Percentiles rank a stretch among this genome's conserved stretches.
Conservation (phyloP, 1,284 basidiomycete species). For the Agroathelia rolfsii region DNA sequence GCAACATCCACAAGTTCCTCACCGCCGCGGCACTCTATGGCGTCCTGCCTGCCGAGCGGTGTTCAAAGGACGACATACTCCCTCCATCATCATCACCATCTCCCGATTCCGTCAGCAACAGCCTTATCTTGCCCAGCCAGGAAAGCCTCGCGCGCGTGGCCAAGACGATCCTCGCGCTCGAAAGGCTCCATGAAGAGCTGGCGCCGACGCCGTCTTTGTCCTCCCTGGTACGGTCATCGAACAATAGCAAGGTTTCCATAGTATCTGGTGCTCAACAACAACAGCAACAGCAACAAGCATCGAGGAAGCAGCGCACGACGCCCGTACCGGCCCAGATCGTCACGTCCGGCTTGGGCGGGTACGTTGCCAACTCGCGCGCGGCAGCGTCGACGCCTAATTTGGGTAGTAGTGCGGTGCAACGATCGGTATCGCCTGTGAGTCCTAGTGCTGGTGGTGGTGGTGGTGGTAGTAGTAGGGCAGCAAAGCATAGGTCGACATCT, state of each 20-base stretch:
- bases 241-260: no score
- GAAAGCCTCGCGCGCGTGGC: slow-evolving; percentile 61
- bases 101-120: no score
- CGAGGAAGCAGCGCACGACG: no score
- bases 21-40: slow-evolving; percentile 60
- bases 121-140: slow-evolving; percentile 46
- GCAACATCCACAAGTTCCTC: slow-evolving; percentile 67
- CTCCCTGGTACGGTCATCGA: slow-evolving; percentile 28
- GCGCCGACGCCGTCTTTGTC: slow-evolving; percentile 31
- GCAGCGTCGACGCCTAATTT: slow-evolving; percentile 60
- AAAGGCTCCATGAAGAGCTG: slow-evolving; percentile 49
- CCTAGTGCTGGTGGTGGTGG: slow-evolving; percentile 19
- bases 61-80: slow-evolving; percentile 61
- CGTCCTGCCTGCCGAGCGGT: slow-evolving; percentile 51
- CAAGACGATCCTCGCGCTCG: slow-evolving; percentile 53
- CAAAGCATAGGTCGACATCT: no score
- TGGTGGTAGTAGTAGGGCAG: no score
- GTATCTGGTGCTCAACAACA: no score
- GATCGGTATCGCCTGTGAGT: slow-evolving; percentile 20
- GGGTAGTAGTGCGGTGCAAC: slow-evolving; percentile 12
- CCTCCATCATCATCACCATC: no score
- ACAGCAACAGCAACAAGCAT: no score
- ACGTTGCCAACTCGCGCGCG: slow-evolving; percentile 24
- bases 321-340: slow-evolving; percentile 8
- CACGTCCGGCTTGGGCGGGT: slow-evolving; percentile 22